Percentiles rank a stretch among this genome's conserved stretches.
phyloP scores from a whole-genome alignment of 2,329 filamentous ascomycete species.

The Verticillium nubilum region DNA sequence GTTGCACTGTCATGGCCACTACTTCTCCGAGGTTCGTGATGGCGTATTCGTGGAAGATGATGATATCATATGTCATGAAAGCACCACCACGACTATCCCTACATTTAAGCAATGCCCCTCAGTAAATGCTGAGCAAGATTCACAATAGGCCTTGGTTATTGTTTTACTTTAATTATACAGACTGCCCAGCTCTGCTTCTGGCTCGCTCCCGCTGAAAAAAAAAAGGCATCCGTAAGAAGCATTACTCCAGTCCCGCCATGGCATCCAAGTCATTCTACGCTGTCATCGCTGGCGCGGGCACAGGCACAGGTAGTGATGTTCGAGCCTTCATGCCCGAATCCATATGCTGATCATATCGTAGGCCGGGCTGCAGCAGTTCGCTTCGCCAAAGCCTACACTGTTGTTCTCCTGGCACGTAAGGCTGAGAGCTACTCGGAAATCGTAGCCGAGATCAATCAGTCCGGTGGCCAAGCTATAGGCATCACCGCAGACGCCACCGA shows the following conservation, averaged over 20 bases:
- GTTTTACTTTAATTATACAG: too few relatives aligned
- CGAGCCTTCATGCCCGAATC: not conserved
- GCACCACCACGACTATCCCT: not conserved
- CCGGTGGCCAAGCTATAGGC: slow-evolving; percentile 65
- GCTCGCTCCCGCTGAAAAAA: too few relatives aligned
- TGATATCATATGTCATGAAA: not conserved
- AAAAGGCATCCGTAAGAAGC: too few relatives aligned
- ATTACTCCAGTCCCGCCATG: slow-evolving; percentile 12
- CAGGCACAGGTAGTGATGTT: slow-evolving; percentile 49
- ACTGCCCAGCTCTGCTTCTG: too few relatives aligned
- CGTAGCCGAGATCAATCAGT: slow-evolving; percentile 60
- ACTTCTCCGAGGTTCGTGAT: not conserved
- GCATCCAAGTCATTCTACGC: slow-evolving; percentile 46
- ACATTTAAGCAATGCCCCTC: not conserved
- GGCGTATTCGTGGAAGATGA: not conserved
- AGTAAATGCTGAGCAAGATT: not conserved
- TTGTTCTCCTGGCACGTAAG: slow-evolving; percentile 68
- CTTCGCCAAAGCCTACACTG: slow-evolving; percentile 62
- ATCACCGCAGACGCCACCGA: slow-evolving; percentile 61
- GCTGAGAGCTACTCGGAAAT: slow-evolving; percentile 61
- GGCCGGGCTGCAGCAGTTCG: slow-evolving; percentile 46
- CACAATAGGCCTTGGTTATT: too few relatives aligned
- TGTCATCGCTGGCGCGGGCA: slow-evolving; percentile 66
- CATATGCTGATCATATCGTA: slow-evolving; percentile 8
- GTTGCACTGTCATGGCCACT: not conserved